Base-by-base conservation (phyloP, 2,329 filamentous ascomycete genomes). In the Ceratocystis diversiconidia region DNA sequence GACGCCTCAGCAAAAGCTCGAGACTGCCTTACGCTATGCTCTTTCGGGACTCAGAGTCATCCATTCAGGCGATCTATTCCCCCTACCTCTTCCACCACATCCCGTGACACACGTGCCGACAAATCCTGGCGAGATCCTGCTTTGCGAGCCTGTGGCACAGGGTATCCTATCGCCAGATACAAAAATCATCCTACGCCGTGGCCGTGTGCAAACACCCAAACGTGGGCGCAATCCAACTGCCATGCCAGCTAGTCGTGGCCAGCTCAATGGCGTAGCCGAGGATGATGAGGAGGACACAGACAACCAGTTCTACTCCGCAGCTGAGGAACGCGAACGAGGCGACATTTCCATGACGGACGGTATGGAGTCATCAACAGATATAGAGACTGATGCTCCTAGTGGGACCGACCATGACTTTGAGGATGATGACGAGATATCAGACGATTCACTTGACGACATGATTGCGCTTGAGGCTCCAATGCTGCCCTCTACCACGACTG, bases 91-190 rank as follows among this genome's bases (percentile, higher is more conserved):
- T 32, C 84, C 88, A 7, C 84, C 90, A 1, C 91, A 96, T 74
- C 88, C 91, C 12, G 87, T 95, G 69, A 95, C 91, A 7, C 90
- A 96, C 75, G 84, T 89, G 19, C 85, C 89, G 28, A 84, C 90
- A 15, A 89, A 90, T 52, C 90, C 92, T 0, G 94, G 90, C 52
- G 91, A 88, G 75, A 89, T 97, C 68, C 85, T 89, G 61, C 84
- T 95, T n/a, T 97, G 92, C 73, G 94, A 99, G 73, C 94, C 94
- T 7, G 91, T 97, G 17, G 85, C 89, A 5, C 94, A 99, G 75
- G 94, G 94, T 7, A 75, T 94, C 4, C 74, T 99, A 60, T 81
- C 86, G 7, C 81, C 89, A 0, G 82, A 79, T 12, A 99, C 92
- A 17, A 91, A 88, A 71, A 90, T 99, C 66, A 85, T 99, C 28